Conservation (phyloP, 164 flowering plant species). For the Vitis rupestris region DNA sequence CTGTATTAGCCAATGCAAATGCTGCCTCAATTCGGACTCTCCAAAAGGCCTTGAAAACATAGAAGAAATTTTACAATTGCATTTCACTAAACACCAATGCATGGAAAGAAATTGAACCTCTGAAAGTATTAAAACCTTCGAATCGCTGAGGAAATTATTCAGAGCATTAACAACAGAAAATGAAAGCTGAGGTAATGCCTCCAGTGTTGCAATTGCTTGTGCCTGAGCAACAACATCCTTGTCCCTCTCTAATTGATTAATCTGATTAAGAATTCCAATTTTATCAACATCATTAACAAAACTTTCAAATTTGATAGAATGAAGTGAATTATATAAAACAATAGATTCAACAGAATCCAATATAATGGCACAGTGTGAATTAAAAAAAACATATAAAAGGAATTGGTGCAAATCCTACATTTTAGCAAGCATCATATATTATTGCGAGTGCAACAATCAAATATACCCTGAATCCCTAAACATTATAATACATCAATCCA, state of each 20-base stretch:
- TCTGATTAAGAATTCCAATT: constrained; percentile 34
- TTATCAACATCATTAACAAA: neutral
- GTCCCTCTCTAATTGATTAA: constrained; percentile 93
- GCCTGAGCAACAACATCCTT: constrained; percentile 97
- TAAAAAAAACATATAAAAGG: too few species aligned
- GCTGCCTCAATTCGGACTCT: constrained; percentile 94
- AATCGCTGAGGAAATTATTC: constrained; percentile 72
- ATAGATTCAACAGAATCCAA: too few species aligned
- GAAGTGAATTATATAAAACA: neutral
- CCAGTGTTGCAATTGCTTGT: constrained; percentile 78
- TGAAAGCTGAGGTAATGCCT: constrained; percentile 60
- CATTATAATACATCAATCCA: too few species aligned
- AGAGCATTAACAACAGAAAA: constrained; percentile 80
- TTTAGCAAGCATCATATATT: too few species aligned
- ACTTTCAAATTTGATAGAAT: neutral
- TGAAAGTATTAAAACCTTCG: constrained; percentile 53
- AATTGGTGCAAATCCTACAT: too few species aligned
- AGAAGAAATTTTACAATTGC: neutral
- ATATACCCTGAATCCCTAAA: too few species aligned
- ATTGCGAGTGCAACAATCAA: too few species aligned
- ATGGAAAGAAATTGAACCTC: constrained; percentile 1
- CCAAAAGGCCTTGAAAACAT: constrained; percentile 77
- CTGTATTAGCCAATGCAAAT: constrained; percentile 81
- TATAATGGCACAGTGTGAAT: too few species aligned
- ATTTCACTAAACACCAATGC: neutral